Evolutionary conservation across 2,329 filamentous ascomycete species (phyloP), one percentile per base, ranked within the genome.

Genomic region (Phaeoacremonium minimum): DNA sequence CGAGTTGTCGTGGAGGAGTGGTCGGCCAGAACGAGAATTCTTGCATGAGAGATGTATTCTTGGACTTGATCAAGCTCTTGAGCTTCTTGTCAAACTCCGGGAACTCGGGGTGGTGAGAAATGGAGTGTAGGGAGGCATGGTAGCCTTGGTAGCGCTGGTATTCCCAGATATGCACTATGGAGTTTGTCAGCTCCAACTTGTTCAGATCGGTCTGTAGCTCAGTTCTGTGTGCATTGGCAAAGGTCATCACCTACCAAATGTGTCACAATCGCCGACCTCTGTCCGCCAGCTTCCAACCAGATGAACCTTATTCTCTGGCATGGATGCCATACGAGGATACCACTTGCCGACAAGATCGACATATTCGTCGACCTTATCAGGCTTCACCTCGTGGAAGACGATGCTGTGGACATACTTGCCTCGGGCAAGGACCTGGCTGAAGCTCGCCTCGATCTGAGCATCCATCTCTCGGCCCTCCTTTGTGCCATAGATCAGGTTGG

Each of bases 21-120:
- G 93, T 98, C 2, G 93, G 93, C 93, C 93, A 98, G 75, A 98
- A 98, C 22, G 90, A 95, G 66, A 98, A 98, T 63, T 98, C 93
- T 62, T 98, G 93, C 93, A 98, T 98, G 35, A 98, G 75, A 0
- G 90, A 96, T 5, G 84, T 85, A 49, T 83, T 80, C 71, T 95
- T 97, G 45, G 79, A 79, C 41, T 73, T 81, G 56, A 98, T 91
- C 44, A 97, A 71, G n/a, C 69, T 73, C 63, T 89, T 90, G 35
- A 98, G 82, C 65, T 91, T 86, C 45, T 69, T 69, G 58, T 95
- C 87, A 57, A 96, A 96, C 8, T 77, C 83, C 48, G 81, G 67
- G 60, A 88, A 97, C 14, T 89, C 88, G 45, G 87, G 85, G 53
- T 95, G 87, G 50, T 75, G 69, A 42, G 87, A 80, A 48, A 97